These are phyloP conservation scores for Selaginella tamariscina DNA, from an alignment of 75 land plant species.

Conservation along the genomic window DNA sequence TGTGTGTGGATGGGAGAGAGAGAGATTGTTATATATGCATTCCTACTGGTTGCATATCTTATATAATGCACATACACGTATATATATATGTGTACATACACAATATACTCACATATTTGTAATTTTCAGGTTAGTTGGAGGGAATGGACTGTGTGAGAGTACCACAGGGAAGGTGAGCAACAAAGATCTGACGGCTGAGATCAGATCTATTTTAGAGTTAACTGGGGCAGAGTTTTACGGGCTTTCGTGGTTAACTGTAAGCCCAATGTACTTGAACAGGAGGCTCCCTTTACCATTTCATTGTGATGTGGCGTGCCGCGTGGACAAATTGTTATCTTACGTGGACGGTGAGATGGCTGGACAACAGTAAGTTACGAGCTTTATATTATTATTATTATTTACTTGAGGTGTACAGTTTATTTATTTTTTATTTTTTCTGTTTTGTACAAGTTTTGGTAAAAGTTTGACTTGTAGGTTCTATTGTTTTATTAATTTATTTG, in stretches of 20 bases:
- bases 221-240: constrained; percentile 79
- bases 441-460: too few relatives aligned
- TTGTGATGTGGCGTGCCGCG: constrained; percentile 72
- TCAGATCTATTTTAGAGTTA: constrained; percentile 42
- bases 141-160: constrained; percentile 26
- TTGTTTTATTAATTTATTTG: too few relatives aligned
- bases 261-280: constrained; percentile 51
- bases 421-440: too few relatives aligned
- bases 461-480: too few relatives aligned
- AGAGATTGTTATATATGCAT: too few relatives aligned
- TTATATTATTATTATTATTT: too few relatives aligned
- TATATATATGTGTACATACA: not conserved
- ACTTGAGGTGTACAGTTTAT: too few relatives aligned
- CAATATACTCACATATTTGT: constrained; percentile 1
- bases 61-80: not conserved
- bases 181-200: constrained; percentile 44
- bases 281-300: constrained; percentile 79
- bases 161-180: constrained; percentile 17
- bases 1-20: too few relatives aligned
- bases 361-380: too few relatives aligned
- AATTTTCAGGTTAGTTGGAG: not conserved
- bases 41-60: not conserved
- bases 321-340: constrained; percentile 57
- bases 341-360: constrained; percentile 48
- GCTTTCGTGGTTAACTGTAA: constrained; percentile 81